phyloP scores from a whole-genome alignment of 306 rosid species.

The Prinsepia uniflora region DNA sequence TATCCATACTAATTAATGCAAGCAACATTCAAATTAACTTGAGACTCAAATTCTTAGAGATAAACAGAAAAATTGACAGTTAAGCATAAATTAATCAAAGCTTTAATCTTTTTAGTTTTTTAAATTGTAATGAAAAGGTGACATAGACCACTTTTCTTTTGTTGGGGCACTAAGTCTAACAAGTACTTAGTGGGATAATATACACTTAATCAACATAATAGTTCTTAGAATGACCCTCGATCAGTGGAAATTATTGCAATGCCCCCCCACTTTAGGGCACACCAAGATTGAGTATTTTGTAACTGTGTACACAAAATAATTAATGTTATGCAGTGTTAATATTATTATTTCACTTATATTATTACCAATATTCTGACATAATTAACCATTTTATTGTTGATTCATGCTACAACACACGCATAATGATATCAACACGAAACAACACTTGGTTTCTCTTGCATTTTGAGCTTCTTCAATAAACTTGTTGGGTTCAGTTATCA shows the following conservation, averaged over 20 bases:
- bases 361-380: too few species aligned
- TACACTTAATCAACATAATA: slow-evolving; percentile 31
- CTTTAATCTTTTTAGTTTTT: slow-evolving; percentile 27
- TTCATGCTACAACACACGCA: too few species aligned
- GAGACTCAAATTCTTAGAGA: slow-evolving; percentile 23
- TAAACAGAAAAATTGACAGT: slow-evolving; percentile 39
- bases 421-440: too few species aligned
- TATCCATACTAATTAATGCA: slow-evolving; percentile 20
- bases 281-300: too few species aligned
- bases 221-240: slow-evolving; percentile 23
- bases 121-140: slow-evolving; percentile 44
- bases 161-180: slow-evolving; percentile 72
- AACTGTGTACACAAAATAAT: too few species aligned
- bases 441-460: too few species aligned
- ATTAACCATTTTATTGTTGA: too few species aligned
- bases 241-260: slow-evolving; percentile 49
- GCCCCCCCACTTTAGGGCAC: slow-evolving; percentile 28
- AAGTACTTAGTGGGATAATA: slow-evolving; percentile 50
- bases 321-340: too few species aligned
- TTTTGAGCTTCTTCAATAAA: not conserved
- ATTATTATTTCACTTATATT: too few species aligned
- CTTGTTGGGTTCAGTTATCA: slow-evolving; percentile 1
- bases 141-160: slow-evolving; percentile 61
- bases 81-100: slow-evolving; percentile 22
- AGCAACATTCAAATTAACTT: slow-evolving; percentile 14